Evolutionary conservation across 2,329 filamentous ascomycete genomes (phyloP).

Genomic region (Apiospora pterosperma): DNA sequence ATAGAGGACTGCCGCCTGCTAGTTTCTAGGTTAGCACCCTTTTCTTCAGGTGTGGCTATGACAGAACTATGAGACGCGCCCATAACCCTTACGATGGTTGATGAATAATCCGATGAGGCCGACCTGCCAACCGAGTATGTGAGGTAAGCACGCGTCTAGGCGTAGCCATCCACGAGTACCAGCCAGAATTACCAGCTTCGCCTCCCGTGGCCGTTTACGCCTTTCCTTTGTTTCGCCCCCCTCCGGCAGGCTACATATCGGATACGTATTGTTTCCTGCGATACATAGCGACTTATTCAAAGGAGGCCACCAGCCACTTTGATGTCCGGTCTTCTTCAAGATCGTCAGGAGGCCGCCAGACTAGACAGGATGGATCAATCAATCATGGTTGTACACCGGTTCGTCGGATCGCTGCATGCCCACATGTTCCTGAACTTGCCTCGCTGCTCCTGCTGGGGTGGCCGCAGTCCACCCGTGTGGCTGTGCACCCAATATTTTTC

Average conservation of each 20-base stretch:
- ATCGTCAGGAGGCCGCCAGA: constrained; percentile 6
- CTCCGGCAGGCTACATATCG: too few relatives aligned
- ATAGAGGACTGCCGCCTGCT: too few relatives aligned
- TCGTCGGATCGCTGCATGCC: neutral
- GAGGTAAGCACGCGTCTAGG: too few relatives aligned
- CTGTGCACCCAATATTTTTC: neutral
- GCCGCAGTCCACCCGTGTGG: neutral
- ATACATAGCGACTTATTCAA: neutral
- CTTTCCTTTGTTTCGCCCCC: neutral
- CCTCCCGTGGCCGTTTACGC: too few relatives aligned
- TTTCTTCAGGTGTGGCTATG: neutral
- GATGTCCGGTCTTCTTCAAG: neutral
- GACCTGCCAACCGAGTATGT: too few relatives aligned
- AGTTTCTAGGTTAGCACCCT: too few relatives aligned
- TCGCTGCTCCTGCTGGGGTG: neutral
- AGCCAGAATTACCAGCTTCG: too few relatives aligned
- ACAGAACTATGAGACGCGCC: neutral
- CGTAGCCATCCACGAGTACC: too few relatives aligned
- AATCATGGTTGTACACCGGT: neutral
- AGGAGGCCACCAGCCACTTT: neutral
- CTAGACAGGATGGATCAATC: neutral
- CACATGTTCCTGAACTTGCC: neutral
- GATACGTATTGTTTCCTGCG: neutral
- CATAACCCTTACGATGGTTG: neutral
- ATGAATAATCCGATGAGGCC: neutral